Evolutionary conservation across 306 rosid genomes (phyloP), one percentile per base, ranked within the genome.

Genomic region (Purshia tridentata): DNA sequence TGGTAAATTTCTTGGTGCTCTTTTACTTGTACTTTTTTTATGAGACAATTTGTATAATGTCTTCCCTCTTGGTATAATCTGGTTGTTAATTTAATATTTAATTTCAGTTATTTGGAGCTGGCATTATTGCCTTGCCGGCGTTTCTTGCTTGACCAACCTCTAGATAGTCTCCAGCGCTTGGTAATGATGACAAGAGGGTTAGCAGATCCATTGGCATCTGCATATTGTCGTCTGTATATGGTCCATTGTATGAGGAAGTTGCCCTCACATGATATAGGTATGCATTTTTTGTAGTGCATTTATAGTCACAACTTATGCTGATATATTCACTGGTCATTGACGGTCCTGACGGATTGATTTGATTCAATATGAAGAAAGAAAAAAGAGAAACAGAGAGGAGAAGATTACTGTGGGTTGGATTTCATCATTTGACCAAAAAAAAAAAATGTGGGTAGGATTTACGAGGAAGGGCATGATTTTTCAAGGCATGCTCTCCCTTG

Each of bases 71-170:
- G 68, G 49, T 37, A 37, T 44, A 53, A 35, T 54, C 62, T 75
- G 52, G 73, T 20, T 52, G 45, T 71, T 80, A 74, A 42, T 80
- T 70, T 53, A 63, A 77, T 75, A 73, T 71, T 77, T 59, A 63
- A 47, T 77, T 75, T 61, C 80, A 94, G 98, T 86, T 94, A 91
- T 80, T 83, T 94, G 89, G 98, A 94, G 88, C 81, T 94, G 50
- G 98, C 98, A 76, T 80, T 94, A 77, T 85, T 91, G 81, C 97
- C 97, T 78, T 91, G 97, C 82, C 85, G 92, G 91, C 87, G 84
- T 67, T 94, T 89, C 86, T 83, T 91, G 79, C 83, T 71, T 79
- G 91, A 91, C 68, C 87, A 76, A 66, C 97, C 92, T 74, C 78
- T 7, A 68, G 90, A 86, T 61, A 76, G 80, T 78, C 79, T 89